A percentile compares a stretch with the other conserved stretches of the same genome.
These are phyloP conservation scores for Mycena indigotica DNA, from an alignment of 768 basidiomycete genomes.

Conservation along the genomic window DNA sequence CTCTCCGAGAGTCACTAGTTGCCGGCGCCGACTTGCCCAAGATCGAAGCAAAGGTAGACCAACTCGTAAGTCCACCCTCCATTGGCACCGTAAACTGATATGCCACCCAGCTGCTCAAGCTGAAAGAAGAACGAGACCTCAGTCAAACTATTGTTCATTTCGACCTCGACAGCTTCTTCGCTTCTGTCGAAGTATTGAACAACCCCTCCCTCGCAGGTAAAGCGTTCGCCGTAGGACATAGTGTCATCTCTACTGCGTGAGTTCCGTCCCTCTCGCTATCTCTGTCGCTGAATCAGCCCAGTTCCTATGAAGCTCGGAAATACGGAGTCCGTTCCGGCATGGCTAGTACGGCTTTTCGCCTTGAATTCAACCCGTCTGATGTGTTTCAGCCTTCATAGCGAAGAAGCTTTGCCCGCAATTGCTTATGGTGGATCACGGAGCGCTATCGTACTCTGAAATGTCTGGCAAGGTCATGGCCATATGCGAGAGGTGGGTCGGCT, in stretches of 20 bases:
- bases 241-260: constrained; percentile 18
- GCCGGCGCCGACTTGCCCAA: constrained; percentile 60
- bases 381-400: constrained; percentile 78
- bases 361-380: background rate
- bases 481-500: constrained; percentile 46
- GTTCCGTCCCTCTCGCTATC: background rate
- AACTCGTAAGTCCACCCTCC: constrained; percentile 51
- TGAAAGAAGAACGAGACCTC: constrained; percentile 78
- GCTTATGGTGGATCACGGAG: constrained; percentile 62
- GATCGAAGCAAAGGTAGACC: constrained; percentile 69
- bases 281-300: background rate
- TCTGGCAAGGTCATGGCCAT: constrained; percentile 74
- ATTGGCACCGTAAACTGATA: constrained; percentile 4
- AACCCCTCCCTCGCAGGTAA: constrained; percentile 67
- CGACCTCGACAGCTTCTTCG: constrained; percentile 95
- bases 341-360: constrained; percentile 59
- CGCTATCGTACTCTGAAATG: constrained; percentile 66
- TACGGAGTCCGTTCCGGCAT: constrained; percentile 93
- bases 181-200: constrained; percentile 73
- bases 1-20: constrained; percentile 59
- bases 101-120: constrained; percentile 55
- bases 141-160: constrained; percentile 88
- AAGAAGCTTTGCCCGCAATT: constrained; percentile 92
- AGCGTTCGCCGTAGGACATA: constrained; percentile 59
- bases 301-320: constrained; percentile 86